Evolutionary conservation across 1,284 basidiomycete genomes (phyloP).

Genomic region (Flammula alnicola): DNA sequence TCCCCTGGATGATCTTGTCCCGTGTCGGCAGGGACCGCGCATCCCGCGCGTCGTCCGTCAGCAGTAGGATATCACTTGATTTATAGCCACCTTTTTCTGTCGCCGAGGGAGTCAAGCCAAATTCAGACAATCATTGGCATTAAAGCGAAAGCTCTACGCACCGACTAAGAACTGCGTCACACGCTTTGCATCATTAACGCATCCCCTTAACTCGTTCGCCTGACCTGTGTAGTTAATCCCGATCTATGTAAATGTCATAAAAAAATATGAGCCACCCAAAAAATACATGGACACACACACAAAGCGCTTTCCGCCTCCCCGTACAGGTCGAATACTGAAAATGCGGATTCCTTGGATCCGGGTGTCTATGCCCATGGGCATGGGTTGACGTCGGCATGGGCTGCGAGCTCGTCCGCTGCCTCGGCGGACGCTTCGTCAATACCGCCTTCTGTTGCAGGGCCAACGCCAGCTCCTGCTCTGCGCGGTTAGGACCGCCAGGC

Average conservation of each 20-base stretch:
- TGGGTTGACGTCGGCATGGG: slow-evolving; percentile 10
- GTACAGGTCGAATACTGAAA: slow-evolving; percentile 76
- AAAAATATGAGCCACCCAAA: no score
- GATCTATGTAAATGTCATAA: no score
- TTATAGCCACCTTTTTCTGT: slow-evolving; percentile 67
- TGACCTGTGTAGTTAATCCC: slow-evolving; percentile 83
- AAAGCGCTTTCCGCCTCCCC: slow-evolving; percentile 73
- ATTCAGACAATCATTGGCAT: not conserved
- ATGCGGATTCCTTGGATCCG: slow-evolving; percentile 22
- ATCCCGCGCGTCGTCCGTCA: slow-evolving; percentile 74
- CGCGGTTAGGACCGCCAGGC: not conserved
- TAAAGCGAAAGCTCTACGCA: slow-evolving; percentile 38
- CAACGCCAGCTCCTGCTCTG: slow-evolving; percentile 1
- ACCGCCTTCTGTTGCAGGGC: not conserved
- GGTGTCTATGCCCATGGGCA: slow-evolving; percentile 3
- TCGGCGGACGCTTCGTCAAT: slow-evolving; percentile 12
- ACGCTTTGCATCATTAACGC: slow-evolving; percentile 83
- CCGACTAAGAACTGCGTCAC: slow-evolving; percentile 73
- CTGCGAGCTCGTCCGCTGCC: slow-evolving; percentile 17
- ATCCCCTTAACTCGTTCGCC: slow-evolving; percentile 68
- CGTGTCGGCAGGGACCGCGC: slow-evolving; percentile 71
- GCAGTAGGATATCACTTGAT: slow-evolving; percentile 73
- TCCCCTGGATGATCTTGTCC: slow-evolving; percentile 81
- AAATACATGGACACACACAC: slow-evolving; percentile 51
- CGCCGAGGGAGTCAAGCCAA: not conserved